Evolutionary conservation across 2,329 filamentous ascomycete genomes (phyloP).

Genomic region (Albophoma yamanashiensis): DNA sequence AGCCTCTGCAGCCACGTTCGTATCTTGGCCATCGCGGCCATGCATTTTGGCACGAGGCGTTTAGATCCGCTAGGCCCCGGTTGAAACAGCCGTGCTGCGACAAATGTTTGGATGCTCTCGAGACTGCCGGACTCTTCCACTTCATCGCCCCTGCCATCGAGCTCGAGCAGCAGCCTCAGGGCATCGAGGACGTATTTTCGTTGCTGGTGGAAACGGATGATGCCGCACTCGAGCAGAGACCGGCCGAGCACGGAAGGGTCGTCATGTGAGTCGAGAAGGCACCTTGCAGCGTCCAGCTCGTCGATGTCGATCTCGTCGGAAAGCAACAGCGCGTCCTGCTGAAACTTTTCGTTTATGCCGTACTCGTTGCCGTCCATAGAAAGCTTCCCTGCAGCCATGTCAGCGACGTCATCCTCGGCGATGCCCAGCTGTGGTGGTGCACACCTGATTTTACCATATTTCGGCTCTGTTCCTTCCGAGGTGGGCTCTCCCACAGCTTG

Average conservation of each 20-base stretch:
- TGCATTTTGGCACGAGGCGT: conserved; percentile 62
- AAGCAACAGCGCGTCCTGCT: conserved; percentile 69
- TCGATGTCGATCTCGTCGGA: conserved; percentile 86
- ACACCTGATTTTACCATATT: conserved; percentile 58
- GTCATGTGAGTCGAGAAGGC: conserved; percentile 64
- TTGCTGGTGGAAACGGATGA: conserved; percentile 82
- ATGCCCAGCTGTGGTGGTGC: conserved; percentile 8
- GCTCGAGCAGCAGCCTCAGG: conserved; percentile 66
- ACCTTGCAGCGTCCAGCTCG: conserved; percentile 70
- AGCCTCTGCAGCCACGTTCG: conserved; percentile 68
- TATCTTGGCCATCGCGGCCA: conserved; percentile 65
- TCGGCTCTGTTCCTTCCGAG: conserved; percentile 66
- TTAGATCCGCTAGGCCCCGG: conserved; percentile 31
- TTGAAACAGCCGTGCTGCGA: conserved; percentile 21
- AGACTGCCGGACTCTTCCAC: conserved; percentile 26
- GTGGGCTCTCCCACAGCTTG: conserved; percentile 61
- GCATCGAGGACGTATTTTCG: conserved; percentile 76
- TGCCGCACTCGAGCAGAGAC: conserved; percentile 63
- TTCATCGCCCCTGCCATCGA: conserved; percentile 46
- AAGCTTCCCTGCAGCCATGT: conserved; percentile 55
- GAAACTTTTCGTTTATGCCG: conserved; percentile 75
- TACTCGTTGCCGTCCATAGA: conserved; percentile 64
- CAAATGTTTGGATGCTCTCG: conserved; percentile 22
- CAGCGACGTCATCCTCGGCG: conserved; percentile 1
- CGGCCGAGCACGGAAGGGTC: conserved; percentile 60